Conservation (phyloP, 371 early-diverging fungal genomes). For the Actinomucor elegans region DNA sequence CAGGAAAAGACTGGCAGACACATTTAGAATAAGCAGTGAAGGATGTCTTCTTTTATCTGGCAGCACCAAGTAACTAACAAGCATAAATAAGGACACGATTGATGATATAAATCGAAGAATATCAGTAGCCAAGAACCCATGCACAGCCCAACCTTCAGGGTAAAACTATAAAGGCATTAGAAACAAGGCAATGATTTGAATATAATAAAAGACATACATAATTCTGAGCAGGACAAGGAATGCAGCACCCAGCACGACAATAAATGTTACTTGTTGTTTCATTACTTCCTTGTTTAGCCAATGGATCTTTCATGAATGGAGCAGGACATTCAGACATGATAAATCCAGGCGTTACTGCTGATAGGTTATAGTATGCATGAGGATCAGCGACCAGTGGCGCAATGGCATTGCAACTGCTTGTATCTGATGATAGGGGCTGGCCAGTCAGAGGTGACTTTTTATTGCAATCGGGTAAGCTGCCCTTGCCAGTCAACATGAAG, state of each 20-base stretch:
- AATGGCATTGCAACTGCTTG: constrained; percentile 41
- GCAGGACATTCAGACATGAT: constrained; percentile 35
- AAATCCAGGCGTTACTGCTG: constrained; percentile 28
- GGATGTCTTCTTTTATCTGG: constrained; percentile 69
- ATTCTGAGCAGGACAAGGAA: constrained; percentile 46
- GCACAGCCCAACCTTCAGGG: constrained; percentile 40
- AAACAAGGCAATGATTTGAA: neutral
- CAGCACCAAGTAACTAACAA: constrained; percentile 57
- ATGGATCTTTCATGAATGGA: constrained; percentile 40
- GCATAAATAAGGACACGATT: constrained; percentile 47
- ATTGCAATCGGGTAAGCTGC: constrained; percentile 48
- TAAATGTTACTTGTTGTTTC: constrained; percentile 11
- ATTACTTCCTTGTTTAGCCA: constrained; percentile 17
- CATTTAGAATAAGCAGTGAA: constrained; percentile 63
- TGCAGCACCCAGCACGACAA: constrained; percentile 40
- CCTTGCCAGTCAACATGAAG: constrained; percentile 36
- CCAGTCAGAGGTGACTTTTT: constrained; percentile 24
- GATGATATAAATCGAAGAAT: constrained; percentile 55
- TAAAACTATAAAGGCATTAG: constrained; percentile 35
- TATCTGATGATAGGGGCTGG: constrained; percentile 35
- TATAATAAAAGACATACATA: constrained; percentile 26
- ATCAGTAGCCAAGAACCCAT: constrained; percentile 51
- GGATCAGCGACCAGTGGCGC: constrained; percentile 20
- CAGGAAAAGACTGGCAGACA: constrained; percentile 54
- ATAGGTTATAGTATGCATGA: constrained; percentile 18